These are phyloP conservation scores for Elsinoe arachidis DNA, from an alignment of 2,329 filamentous ascomycete genomes.

Conservation along the genomic window DNA sequence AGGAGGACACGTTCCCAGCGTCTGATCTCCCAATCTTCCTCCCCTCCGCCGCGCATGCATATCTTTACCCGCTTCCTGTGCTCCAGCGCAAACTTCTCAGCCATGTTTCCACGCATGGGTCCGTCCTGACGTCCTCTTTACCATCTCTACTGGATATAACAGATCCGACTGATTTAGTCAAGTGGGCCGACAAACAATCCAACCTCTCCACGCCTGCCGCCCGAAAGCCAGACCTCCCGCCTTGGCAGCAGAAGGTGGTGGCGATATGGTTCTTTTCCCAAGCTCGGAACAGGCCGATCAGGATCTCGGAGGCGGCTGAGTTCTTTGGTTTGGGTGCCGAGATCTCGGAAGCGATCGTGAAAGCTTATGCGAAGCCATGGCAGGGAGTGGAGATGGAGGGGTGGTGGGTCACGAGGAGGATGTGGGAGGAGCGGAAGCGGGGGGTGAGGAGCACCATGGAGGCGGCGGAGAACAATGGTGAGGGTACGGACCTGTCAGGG, in stretches of 20 bases:
- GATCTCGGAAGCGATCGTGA: background rate
- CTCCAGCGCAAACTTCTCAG: background rate
- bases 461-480: background rate
- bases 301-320: background rate
- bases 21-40: background rate
- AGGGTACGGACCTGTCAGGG: background rate
- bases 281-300: background rate
- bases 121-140: background rate
- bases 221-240: background rate
- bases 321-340: background rate
- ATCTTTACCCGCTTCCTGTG: background rate
- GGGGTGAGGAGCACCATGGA: background rate
- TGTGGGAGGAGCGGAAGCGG: background rate
- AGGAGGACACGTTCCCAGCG: background rate
- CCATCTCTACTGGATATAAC: background rate
- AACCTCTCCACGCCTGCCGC: background rate
- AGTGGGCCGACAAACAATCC: background rate
- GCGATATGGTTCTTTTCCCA: conserved; percentile 2
- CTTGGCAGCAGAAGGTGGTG: conserved; percentile 8
- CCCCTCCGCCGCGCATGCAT: background rate
- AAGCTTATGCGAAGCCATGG: background rate
- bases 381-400: background rate
- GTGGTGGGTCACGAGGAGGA: background rate
- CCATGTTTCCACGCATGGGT: background rate
- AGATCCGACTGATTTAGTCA: background rate